Conservation (phyloP, 1,139 yeast genomes). For the Yamadazyma membranifaciens region DNA sequence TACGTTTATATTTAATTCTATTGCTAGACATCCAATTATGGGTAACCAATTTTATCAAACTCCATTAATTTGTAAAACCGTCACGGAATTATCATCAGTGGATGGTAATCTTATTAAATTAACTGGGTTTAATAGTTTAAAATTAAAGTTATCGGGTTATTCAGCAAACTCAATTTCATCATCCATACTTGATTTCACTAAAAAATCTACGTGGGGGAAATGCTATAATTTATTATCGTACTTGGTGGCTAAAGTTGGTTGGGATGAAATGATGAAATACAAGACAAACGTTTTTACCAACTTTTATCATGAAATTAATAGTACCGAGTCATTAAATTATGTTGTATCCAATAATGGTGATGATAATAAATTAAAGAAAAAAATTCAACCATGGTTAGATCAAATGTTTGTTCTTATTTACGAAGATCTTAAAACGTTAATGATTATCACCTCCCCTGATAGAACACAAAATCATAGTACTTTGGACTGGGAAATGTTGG, state of each 20-base stretch:
- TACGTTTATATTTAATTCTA: slow-evolving; percentile 27
- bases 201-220: slow-evolving; percentile 44
- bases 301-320: too few species aligned
- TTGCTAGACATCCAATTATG: slow-evolving; percentile 34
- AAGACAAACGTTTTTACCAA: slow-evolving; percentile 16
- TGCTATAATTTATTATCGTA: slow-evolving; percentile 39
- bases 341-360: background rate
- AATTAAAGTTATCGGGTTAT: slow-evolving; percentile 30
- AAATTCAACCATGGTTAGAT: slow-evolving; percentile 41
- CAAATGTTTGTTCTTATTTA: slow-evolving; percentile 36
- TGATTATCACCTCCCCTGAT: slow-evolving; percentile 24
- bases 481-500: slow-evolving; percentile 43
- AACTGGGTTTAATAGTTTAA: slow-evolving; percentile 29
- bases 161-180: slow-evolving; percentile 28
- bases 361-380: background rate
- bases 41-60: slow-evolving; percentile 38
- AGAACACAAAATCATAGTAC: slow-evolving; percentile 38
- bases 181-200: slow-evolving; percentile 34
- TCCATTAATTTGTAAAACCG: slow-evolving; percentile 33
- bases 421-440: slow-evolving; percentile 37
- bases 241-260: slow-evolving; percentile 38
- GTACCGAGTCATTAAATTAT: background rate
- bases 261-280: slow-evolving; percentile 35
- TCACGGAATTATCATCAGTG: slow-evolving; percentile 38
- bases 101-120: slow-evolving; percentile 30